These are phyloP conservation scores for Seiridium cupressi DNA, from an alignment of 2,329 filamentous ascomycete species.

Conservation along the genomic window DNA sequence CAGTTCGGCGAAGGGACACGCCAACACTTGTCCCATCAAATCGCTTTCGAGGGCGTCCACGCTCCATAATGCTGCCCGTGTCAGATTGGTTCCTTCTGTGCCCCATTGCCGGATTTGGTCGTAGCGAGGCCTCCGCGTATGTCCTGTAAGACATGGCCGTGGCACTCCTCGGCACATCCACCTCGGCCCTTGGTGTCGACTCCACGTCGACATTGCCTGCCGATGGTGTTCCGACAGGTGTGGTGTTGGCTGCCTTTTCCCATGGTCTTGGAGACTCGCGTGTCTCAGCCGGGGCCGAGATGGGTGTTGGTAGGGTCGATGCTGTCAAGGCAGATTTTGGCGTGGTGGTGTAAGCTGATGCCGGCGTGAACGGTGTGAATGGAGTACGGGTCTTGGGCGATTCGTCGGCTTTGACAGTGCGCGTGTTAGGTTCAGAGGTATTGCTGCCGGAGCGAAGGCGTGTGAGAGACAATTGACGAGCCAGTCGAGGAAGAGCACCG, in stretches of 20 bases:
- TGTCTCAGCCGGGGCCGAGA: slow-evolving; percentile 46
- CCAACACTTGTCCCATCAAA: slow-evolving; percentile 37
- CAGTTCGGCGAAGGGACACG: slow-evolving; percentile 33
- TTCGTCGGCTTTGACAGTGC: slow-evolving; percentile 41
- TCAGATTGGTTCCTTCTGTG: slow-evolving; percentile 58
- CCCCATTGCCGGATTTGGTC: slow-evolving; percentile 19
- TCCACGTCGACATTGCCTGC: slow-evolving; percentile 23
- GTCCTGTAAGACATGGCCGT: slow-evolving; percentile 10
- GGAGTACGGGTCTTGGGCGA: slow-evolving; percentile 45
- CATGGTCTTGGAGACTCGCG: slow-evolving; percentile 43
- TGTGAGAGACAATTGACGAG: slow-evolving; percentile 39
- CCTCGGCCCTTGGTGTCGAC: slow-evolving; percentile 29
- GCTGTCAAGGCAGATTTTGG: slow-evolving; percentile 42
- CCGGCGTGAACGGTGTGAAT: slow-evolving; percentile 37
- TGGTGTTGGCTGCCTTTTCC: slow-evolving; percentile 30
- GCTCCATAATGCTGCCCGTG: slow-evolving; percentile 57
- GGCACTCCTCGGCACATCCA: slow-evolving; percentile 19
- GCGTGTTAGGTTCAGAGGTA: slow-evolving; percentile 36
- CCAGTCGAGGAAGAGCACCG: slow-evolving; percentile 28
- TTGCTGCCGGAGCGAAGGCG: slow-evolving; percentile 46
- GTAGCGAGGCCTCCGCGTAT: slow-evolving; percentile 6
- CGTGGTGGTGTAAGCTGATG: slow-evolving; percentile 37
- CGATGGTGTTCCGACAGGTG: slow-evolving; percentile 24
- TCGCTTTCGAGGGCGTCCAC: slow-evolving; percentile 59
- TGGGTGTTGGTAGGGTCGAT: slow-evolving; percentile 45